These are phyloP conservation scores for Ustilago loliicola DNA, from an alignment of 1,284 basidiomycete genomes.

Conservation along the genomic window DNA sequence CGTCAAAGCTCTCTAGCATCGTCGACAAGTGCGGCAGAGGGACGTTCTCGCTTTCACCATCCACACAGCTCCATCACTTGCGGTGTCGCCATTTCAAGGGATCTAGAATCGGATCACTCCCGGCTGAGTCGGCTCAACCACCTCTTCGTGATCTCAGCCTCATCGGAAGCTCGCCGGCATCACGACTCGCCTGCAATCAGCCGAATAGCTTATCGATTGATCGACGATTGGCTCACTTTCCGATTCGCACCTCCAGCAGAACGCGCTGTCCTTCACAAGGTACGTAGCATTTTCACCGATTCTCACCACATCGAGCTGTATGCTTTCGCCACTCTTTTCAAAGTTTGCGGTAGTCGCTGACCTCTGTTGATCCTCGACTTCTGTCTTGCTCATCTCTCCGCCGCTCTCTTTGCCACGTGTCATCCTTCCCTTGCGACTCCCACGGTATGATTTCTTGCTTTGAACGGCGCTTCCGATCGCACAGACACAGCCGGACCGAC, in stretches of 20 bases:
- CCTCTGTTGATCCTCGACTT: background rate
- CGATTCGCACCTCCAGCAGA: background rate
- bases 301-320: background rate
- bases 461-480: background rate
- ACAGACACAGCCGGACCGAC: background rate
- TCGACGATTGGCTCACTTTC: background rate
- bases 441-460: background rate
- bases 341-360: constrained; percentile 2
- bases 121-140: background rate
- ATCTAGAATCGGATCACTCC: background rate
- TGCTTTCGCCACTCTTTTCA: background rate
- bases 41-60: background rate
- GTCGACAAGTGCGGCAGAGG: background rate
- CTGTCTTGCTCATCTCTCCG: background rate
- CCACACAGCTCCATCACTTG: background rate
- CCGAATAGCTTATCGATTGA: background rate
- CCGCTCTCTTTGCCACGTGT: background rate
- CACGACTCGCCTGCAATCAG: background rate
- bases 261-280: background rate
- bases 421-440: background rate
- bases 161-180: background rate
- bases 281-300: background rate
- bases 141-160: background rate
- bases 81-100: background rate
- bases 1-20: background rate